These are phyloP conservation scores for Boletus insuetus DNA, from an alignment of 768 basidiomycete species.

Conservation along the genomic window DNA sequence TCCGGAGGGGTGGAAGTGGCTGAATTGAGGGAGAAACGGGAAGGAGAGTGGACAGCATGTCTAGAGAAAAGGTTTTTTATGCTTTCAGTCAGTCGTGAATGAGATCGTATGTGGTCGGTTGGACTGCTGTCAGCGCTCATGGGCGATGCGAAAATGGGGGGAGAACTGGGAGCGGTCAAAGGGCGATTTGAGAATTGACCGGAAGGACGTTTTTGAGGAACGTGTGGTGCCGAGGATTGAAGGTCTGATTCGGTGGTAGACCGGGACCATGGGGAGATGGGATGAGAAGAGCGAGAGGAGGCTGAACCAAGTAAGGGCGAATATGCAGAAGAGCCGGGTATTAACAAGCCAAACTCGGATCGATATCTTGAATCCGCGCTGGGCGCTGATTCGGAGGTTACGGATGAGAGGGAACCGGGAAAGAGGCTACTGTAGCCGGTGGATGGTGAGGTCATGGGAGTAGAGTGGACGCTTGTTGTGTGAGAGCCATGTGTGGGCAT, in stretches of 20 bases:
- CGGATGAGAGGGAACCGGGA: slow-evolving; percentile 20
- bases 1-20: slow-evolving; percentile 5
- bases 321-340: neutral
- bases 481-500: neutral
- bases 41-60: slow-evolving; percentile 24
- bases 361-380: slow-evolving; percentile 8
- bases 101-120: slow-evolving; percentile 10
- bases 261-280: slow-evolving; percentile 11
- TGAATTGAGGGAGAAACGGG: slow-evolving; percentile 23
- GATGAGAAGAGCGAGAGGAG: slow-evolving; percentile 16
- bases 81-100: slow-evolving; percentile 22
- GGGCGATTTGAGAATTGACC: slow-evolving; percentile 13
- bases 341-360: slow-evolving; percentile 18
- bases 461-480: slow-evolving; percentile 21
- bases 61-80: slow-evolving; percentile 39
- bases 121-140: neutral
- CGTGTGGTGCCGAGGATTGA: slow-evolving; percentile 1
- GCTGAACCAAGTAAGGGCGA: slow-evolving; percentile 14
- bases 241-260: slow-evolving; percentile 21
- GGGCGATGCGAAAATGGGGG: neutral
- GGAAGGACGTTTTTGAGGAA: slow-evolving; percentile 9
- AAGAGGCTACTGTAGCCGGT: slow-evolving; percentile 21
- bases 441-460: slow-evolving; percentile 26
- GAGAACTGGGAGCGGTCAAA: slow-evolving; percentile 15
- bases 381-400: slow-evolving; percentile 24